These are phyloP conservation scores for Epichloe sibirici DNA, from an alignment of 2,329 filamentous ascomycete genomes.

Conservation along the genomic window DNA sequence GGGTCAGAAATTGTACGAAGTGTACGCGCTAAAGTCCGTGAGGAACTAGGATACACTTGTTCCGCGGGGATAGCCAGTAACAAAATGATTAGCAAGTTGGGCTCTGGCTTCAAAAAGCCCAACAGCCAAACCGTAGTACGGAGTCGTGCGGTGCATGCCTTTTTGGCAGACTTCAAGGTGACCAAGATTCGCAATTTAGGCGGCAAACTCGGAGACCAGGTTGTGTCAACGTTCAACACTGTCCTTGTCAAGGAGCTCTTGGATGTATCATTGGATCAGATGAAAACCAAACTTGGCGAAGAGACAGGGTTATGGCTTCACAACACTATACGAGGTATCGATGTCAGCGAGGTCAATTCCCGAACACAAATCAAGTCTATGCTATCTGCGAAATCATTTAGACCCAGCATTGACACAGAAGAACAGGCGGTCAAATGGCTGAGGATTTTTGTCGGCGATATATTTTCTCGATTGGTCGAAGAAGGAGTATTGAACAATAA, in stretches of 20 bases:
- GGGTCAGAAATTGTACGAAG: conserved; percentile 79
- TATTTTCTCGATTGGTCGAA: conserved; percentile 78
- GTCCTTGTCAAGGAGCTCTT: conserved; percentile 69
- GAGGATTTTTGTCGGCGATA: conserved; percentile 82
- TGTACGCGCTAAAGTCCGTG: conserved; percentile 56
- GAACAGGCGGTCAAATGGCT: conserved; percentile 80
- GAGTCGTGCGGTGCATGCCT: conserved; percentile 67
- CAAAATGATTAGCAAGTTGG: conserved; percentile 92
- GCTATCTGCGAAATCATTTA: conserved; percentile 91
- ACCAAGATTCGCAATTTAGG: conserved; percentile 93
- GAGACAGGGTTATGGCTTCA: conserved; percentile 82
- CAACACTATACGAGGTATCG: conserved; percentile 72
- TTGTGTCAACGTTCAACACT: conserved; percentile 69
- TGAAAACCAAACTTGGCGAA: conserved; percentile 68
- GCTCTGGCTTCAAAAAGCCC: conserved; percentile 83
- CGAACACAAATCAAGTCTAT: conserved; percentile 94
- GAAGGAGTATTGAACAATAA: conserved; percentile 83
- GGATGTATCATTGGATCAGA: conserved; percentile 56
- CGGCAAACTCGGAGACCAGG: conserved; percentile 83
- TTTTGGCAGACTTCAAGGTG: conserved; percentile 77
- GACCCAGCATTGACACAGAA: conserved; percentile 63
- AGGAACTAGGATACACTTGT: conserved; percentile 74
- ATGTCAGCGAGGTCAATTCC: conserved; percentile 78
- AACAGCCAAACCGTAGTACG: conserved; percentile 91
- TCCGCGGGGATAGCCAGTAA: conserved; percentile 81